phyloP scores from a whole-genome alignment of 345 rosid genomes.

The Eutrema japonicum region DNA sequence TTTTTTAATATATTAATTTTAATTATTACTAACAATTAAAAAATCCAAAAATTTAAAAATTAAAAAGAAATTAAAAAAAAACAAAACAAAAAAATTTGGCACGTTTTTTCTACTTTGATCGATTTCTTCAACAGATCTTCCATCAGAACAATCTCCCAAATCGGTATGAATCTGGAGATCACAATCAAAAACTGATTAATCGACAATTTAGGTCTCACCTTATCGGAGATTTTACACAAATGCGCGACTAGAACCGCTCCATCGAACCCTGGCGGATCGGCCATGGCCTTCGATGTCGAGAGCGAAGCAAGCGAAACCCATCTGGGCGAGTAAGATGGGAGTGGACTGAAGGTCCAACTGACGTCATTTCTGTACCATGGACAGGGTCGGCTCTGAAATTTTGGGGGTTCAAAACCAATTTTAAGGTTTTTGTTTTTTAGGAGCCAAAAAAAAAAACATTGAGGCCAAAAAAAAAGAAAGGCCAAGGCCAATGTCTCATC shows the following conservation, averaged over 20 bases:
- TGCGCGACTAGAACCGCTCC: slow-evolving; percentile 82
- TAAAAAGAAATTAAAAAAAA: no score
- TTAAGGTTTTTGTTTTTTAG: no score
- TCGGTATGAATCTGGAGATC: slow-evolving; percentile 66
- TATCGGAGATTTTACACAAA: slow-evolving; percentile 84
- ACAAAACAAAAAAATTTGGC: no score
- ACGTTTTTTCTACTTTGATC: slow-evolving; percentile 53
- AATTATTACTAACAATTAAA: no score
- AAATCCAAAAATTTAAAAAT: no score
- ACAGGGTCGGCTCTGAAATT: no score
- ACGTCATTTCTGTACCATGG: slow-evolving; percentile 71
- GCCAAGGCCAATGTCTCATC: no score
- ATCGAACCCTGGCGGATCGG: slow-evolving; percentile 58
- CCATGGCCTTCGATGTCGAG: slow-evolving; percentile 91
- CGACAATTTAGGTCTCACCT: slow-evolving; percentile 78
- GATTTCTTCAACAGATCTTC: slow-evolving; percentile 64
- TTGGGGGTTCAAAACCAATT: no score
- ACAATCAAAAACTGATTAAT: slow-evolving; percentile 57
- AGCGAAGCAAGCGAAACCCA: slow-evolving; percentile 80
- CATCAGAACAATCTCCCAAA: slow-evolving; percentile 72
- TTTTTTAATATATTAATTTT: no score
- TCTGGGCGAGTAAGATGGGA: slow-evolving; percentile 69
- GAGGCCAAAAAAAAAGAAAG: no score
- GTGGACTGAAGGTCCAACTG: slow-evolving; percentile 80
- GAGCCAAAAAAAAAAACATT: no score